Evolutionary conservation across 2,329 filamentous ascomycete genomes (phyloP), one percentile per base, ranked within the genome.

Genomic region (Biscogniauxia sp.): DNA sequence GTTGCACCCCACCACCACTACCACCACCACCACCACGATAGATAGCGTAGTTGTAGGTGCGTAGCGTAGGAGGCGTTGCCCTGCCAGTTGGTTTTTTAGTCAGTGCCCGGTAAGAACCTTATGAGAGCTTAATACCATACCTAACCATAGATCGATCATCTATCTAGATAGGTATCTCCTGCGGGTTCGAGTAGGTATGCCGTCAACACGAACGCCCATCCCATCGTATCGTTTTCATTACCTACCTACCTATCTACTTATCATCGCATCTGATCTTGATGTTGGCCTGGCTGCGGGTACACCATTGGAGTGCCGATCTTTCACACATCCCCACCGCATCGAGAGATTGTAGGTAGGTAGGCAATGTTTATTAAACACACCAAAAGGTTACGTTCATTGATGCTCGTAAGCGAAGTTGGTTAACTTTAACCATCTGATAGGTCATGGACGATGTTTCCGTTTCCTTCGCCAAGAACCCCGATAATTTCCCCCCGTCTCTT

Each of bases 391-490:
- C 37, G 37, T 6, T n/a, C 37, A 45, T 77, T n/a, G n/a, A 64
- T 85, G 82, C 65, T 85, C 83, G 76, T 76, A 82, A 57, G 70
- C 73, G 68, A 84, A 80, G 59, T 78, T 76, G 17, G 77, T 32
- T 80, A 5, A 80, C 80, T 17, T 70, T 67, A 17, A 17, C 77
- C 79, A 15, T 72, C 68, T 1, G 74, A 76, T 5, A 78, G 67
- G 60, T 79, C 77, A 3, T 58, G 59, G 68, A 81, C 81, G 56
- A 74, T 72, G 61, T 77, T 80, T 17, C 69, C 61, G 56, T 75
- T 75, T 32, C 32, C 83, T 3, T 23, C 82, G 52, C 82, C 82
- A 3, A 85, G 73, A 19, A 74, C 75, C 83, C 83, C 85, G 20
- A 82, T 72, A 1, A 82, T 72, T 15, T 78, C 72, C 7, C 72